A percentile compares a stretch with the other conserved stretches of the same genome.
Evolutionary conservation across 2,329 filamentous ascomycete species (phyloP).

Genomic region (Neoascochyta sp.): DNA sequence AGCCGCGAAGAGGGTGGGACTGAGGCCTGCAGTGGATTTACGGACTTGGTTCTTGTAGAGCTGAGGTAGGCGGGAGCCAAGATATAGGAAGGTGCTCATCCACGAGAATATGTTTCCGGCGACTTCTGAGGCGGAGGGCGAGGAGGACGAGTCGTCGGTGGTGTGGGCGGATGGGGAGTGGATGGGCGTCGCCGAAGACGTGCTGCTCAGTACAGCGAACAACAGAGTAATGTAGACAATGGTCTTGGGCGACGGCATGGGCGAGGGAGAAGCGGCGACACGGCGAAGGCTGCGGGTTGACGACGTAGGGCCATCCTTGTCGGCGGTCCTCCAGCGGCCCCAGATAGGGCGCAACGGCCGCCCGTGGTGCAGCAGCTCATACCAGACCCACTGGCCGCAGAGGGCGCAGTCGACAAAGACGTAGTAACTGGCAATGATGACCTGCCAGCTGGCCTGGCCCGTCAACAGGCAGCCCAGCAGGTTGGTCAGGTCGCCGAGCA

Average conservation of each 20-base stretch:
- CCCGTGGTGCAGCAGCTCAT: conserved; percentile 54
- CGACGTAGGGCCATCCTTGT: conserved; percentile 17
- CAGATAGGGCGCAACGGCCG: conserved; percentile 42
- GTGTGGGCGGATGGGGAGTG: conserved; percentile 21
- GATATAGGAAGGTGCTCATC: conserved; percentile 42
- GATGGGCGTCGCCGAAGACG: conserved; percentile 30
- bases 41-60: conserved; percentile 63
- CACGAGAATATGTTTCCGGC: conserved; percentile 46
- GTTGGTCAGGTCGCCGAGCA: conserved; percentile 61
- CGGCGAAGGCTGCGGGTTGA: conserved; percentile 31
- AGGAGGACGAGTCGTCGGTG: conserved; percentile 11
- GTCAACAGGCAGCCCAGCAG: conserved; percentile 61
- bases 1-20: conserved; percentile 60
- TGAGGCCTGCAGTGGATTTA: conserved; percentile 61
- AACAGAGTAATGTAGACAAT: conserved; percentile 47
- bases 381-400: conserved; percentile 64
- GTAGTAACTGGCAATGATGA: conserved; percentile 63
- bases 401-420: conserved; percentile 62
- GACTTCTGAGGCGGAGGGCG: conserved; percentile 18
- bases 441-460: conserved; percentile 63
- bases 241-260: conserved; percentile 46
- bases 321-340: conserved; percentile 21
- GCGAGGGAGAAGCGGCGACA: conserved; percentile 39
- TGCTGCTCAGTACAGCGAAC: conserved; percentile 42
- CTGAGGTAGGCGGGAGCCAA: conserved; percentile 50